Evolutionary conservation across 352 stramenopile genomes (phyloP), one percentile per base, ranked within the genome.

Genomic region (Hyaloperonospora brassicae): DNA sequence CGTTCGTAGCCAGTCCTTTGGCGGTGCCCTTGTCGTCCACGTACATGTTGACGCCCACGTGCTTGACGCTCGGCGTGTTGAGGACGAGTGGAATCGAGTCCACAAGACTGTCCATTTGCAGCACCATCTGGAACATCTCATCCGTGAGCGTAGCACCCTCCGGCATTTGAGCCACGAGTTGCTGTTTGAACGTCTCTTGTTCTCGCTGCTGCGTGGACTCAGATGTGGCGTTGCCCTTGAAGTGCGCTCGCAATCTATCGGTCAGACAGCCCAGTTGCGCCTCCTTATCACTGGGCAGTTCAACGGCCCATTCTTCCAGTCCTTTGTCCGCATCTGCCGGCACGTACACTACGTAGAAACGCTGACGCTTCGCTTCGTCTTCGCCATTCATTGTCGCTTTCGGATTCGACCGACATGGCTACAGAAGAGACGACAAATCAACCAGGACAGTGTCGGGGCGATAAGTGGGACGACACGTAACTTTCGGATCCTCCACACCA

Each of bases 11-110:
- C 14, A 94, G 58, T 1, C 76, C 77, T 64, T 95, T 95, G 45
- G 85, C 81, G 11, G 84, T 92, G 50, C 85, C 85, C 57, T 92
- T 95, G 65, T 95, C 85, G 59, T 95, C 85, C 45, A 95, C 85
- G 58, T 95, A 95, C 76, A 95, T 84, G 62, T 93, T 95, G 42
- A 95, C 52, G 14, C 82, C 83, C 12, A 95, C 62, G 62, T 92
- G 76, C 42, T 69, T 58, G 27, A 80, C 75, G 2, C 76, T 78
- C 30, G 66, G 66, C 46, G 76, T 83, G 70, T 95, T 95, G 50
- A 89, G 68, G 55, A 93, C 73, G 22, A 95, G 72, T n/a, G 84
- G 80, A 22, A 95, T 75, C 43, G 86, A 90, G 57, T 95, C 85
- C 57, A 94, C 84, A 10, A 93, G 71, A 42, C 77, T 89, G 55